Evolutionary conservation across 2,329 filamentous ascomycete genomes (phyloP).

Genomic region (Fusarium sp.): DNA sequence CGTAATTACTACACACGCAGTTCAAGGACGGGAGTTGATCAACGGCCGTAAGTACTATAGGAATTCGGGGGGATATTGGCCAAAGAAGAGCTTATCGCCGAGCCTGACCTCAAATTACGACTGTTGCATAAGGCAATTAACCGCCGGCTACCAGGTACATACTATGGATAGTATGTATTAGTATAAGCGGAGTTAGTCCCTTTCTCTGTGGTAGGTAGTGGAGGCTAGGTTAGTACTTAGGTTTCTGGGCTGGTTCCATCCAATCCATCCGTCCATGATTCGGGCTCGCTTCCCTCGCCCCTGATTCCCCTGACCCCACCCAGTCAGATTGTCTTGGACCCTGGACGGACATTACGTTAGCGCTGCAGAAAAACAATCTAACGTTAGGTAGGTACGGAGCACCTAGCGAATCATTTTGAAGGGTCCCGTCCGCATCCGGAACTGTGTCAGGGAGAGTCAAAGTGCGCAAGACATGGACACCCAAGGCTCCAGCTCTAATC

Average conservation of each 20-base stretch:
- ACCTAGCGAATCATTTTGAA: conserved; percentile 26
- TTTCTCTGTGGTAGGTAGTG: neutral
- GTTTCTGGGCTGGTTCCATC: neutral
- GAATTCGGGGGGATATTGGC: neutral
- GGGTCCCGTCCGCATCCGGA: conserved; percentile 21
- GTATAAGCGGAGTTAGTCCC: conserved; percentile 9
- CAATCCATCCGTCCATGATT: neutral
- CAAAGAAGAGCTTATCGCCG: neutral
- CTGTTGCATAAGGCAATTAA: neutral
- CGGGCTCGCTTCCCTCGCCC: conserved; percentile 9
- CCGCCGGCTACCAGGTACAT: neutral
- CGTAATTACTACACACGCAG: neutral
- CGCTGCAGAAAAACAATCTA: conserved; percentile 18
- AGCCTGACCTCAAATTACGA: neutral
- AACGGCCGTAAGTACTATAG: neutral
- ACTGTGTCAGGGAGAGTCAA: conserved; percentile 18
- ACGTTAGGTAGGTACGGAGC: neutral
- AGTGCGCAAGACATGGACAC: conserved; percentile 18
- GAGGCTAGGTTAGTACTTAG: neutral
- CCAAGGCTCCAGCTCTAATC: neutral
- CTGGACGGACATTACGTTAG: conserved; percentile 31
- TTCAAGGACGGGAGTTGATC: neutral
- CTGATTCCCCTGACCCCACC: conserved; percentile 25
- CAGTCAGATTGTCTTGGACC: conserved; percentile 41
- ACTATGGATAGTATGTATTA: neutral